Evolutionary conservation across 1,139 yeast species (phyloP), one percentile per base, ranked within the genome.

Genomic region (Yamadazyma mexicana): DNA sequence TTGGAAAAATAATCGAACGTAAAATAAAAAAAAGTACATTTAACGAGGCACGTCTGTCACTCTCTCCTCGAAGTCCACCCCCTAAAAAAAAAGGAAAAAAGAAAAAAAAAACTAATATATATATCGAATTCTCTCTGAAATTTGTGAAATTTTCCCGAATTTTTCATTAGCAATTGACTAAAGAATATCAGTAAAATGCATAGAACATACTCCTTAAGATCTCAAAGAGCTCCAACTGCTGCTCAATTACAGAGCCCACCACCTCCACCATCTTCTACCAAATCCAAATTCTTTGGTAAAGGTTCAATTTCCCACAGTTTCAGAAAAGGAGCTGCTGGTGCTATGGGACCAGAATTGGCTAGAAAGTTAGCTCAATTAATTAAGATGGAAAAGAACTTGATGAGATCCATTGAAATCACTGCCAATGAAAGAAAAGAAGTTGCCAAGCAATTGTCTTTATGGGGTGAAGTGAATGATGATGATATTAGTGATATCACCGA

Each of bases 381-480:
- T 57, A 86, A 85, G 72, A 81, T 84, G 74, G 94, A 86, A 66
- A 86, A 86, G 69, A 81, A 82, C 58, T 82, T 85, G 54, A 77
- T 84, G 81, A 77, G 91, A 65, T 79, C 89, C 41, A 73, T 85
- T 59, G 95, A 86, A 64, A 72, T 83, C 49, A 84, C 86, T 44
- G 83, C 92, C 41, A 73, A 79, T 47, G 94, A 85, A 69, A 77
- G 92, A 65, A 79, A 84, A 63, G 86, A 81, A 48, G 91, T 86
- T 51, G 95, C 95, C 44, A 83, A 81, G 65, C 94, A 86, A 67
- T 73, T 86, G 60, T 82, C 89, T 20, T 59, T 81, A 43, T 87
- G 95, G 95, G 95, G 95, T 69, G 87, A 82, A 56, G 82, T 77
- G 52, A 84, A 86, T 56, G 94, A 85, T 57, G 94, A 85, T 59